Percentiles rank a stretch among this genome's conserved stretches.
These are phyloP conservation scores for Tuber indicum DNA, from an alignment of 495 filamentous ascomycete genomes.

Conservation along the genomic window DNA sequence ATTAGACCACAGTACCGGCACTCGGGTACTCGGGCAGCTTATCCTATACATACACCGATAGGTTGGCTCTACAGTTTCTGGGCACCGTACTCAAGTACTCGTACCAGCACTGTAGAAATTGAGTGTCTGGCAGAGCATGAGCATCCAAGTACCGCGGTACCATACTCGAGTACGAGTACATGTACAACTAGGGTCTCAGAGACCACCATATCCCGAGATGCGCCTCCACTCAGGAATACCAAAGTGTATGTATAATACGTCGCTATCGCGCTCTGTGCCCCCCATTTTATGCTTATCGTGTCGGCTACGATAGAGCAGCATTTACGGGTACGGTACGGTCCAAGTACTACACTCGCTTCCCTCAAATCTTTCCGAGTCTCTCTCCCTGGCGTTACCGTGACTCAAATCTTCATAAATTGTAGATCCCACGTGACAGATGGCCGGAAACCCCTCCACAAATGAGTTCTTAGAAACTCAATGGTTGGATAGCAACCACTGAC, in stretches of 20 bases:
- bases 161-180: too few relatives aligned
- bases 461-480: background rate
- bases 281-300: background rate
- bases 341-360: background rate
- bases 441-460: background rate
- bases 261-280: too few relatives aligned
- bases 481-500: background rate
- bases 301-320: background rate
- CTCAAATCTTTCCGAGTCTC: background rate
- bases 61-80: background rate
- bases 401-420: background rate
- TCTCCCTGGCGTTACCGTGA: background rate
- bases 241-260: background rate
- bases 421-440: background rate
- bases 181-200: background rate
- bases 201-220: background rate
- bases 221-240: background rate
- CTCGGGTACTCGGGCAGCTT: too few relatives aligned
- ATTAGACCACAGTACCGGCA: too few relatives aligned
- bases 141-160: background rate
- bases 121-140: background rate
- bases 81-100: background rate
- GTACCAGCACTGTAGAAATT: too few relatives aligned
- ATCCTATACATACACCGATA: too few relatives aligned
- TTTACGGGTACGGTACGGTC: background rate